Evolutionary conservation across 768 basidiomycete genomes (phyloP).

Genomic region (Guyanaporus albipodus): DNA sequence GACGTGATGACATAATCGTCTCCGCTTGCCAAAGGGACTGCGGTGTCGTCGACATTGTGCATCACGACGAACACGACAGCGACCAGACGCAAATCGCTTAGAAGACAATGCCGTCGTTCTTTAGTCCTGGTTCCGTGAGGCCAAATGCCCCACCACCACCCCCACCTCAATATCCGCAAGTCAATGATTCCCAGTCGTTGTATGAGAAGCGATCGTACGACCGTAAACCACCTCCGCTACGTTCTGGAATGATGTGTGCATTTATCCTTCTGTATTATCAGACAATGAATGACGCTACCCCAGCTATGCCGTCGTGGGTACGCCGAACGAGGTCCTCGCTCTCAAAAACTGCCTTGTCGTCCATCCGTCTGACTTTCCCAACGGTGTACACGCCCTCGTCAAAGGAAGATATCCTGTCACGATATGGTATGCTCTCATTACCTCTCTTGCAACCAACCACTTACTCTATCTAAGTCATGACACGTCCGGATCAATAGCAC

Average conservation of each 20-base stretch:
- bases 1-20: constrained; percentile 20
- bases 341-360: constrained; percentile 81
- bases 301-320: constrained; percentile 55
- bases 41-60: not conserved
- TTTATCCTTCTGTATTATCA: not conserved
- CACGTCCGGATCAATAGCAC: constrained; percentile 63
- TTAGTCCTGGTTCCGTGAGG: constrained; percentile 38
- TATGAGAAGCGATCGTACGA: constrained; percentile 49
- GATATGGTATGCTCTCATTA: constrained; percentile 51
- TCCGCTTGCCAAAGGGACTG: not conserved
- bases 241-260: constrained; percentile 27
- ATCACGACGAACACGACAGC: constrained; percentile 3
- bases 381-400: constrained; percentile 70
- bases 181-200: constrained; percentile 46
- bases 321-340: constrained; percentile 66
- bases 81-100: not conserved
- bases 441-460: not conserved
- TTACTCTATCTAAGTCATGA: constrained; percentile 61
- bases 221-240: constrained; percentile 38
- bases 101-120: constrained; percentile 37
- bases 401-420: constrained; percentile 72
- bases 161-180: constrained; percentile 46
- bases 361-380: constrained; percentile 68
- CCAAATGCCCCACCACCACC: constrained; percentile 33
- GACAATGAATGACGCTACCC: not conserved